Conservation (phyloP, 306 rosid species). For the Sesbania bispinosa region DNA sequence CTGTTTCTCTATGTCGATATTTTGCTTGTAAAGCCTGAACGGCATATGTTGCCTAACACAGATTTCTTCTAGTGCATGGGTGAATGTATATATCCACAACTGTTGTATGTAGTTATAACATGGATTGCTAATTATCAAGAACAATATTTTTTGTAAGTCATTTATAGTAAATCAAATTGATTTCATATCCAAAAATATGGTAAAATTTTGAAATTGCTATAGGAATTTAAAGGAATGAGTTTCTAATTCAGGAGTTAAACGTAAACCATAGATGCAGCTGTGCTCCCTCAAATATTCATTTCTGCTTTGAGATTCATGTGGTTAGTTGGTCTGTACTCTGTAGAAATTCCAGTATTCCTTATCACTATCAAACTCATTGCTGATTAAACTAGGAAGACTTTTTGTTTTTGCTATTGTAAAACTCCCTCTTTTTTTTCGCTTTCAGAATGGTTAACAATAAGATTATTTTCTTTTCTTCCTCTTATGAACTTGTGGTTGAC, state of each 20-base stretch:
- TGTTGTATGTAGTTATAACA: not conserved
- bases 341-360: not conserved
- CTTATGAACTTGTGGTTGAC: not conserved
- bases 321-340: constrained; percentile 10
- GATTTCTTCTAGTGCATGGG: not conserved
- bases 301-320: not conserved
- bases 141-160: not conserved
- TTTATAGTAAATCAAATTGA: not conserved
- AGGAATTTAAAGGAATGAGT: not conserved
- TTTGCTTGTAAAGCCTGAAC: constrained; percentile 16
- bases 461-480: not conserved
- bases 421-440: not conserved
- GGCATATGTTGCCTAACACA: not conserved
- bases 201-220: not conserved
- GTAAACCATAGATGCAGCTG: not conserved
- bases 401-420: not conserved
- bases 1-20: constrained; percentile 1
- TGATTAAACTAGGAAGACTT: not conserved
- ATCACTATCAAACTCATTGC: not conserved
- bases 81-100: not conserved
- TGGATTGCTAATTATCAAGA: not conserved
- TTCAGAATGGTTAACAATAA: not conserved
- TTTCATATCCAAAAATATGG: not conserved
- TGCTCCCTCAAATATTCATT: not conserved
- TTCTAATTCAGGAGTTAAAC: not conserved